Base-by-base conservation (phyloP, 2,329 filamentous ascomycete genomes). In the Neonectria punicea region DNA sequence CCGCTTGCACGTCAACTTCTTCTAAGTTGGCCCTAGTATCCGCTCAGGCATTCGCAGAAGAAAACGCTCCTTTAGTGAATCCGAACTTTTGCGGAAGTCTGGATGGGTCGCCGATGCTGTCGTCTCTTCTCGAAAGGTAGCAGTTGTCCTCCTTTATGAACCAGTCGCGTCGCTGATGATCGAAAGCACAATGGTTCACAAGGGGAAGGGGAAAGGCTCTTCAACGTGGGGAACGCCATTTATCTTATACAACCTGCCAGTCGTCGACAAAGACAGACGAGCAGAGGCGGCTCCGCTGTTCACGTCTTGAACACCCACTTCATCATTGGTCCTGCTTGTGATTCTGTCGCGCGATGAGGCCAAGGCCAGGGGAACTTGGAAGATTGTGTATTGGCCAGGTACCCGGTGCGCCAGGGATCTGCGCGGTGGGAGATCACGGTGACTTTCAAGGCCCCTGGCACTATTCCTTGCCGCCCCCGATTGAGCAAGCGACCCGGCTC, bases 191-290 rank as follows among this genome's bases (percentile, higher is more conserved):
- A 41, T 54, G 25, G 41, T 53, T 28, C 14, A 44, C 41, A 34
- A 34, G 18, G 47, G 55, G 50, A 18, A 66, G 54, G 41, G 28
- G 30, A 34, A 44, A 53, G 7, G 14, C 34, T 30, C 30, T 28
- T 53, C 53, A 44, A 51, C 63, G 66, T 51, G 64, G 72, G 72
- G 68, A 70, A 63, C 54, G 51, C 53, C 56, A 57, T 53, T 64
- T 63, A 65, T 74, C 66, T 74, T 73, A 74, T 73, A 74, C 58
- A 32, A 58, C 20, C 65, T 60, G 53, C 56, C 30, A 43, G 63
- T 53, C 63, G 53, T 54, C 22, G 18, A 53, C 11, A 65, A 59
- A 32, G 54, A 34, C 44, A 32, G 58, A 50, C 62, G 58, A 49
- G 41, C 46, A 60, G 64, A 64, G 69, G 67, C 70, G 65, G 63